A percentile compares a stretch with the other conserved stretches of the same genome.
Conservation (phyloP, 345 rosid genomes). For the Pelargonium nanum region DNA sequence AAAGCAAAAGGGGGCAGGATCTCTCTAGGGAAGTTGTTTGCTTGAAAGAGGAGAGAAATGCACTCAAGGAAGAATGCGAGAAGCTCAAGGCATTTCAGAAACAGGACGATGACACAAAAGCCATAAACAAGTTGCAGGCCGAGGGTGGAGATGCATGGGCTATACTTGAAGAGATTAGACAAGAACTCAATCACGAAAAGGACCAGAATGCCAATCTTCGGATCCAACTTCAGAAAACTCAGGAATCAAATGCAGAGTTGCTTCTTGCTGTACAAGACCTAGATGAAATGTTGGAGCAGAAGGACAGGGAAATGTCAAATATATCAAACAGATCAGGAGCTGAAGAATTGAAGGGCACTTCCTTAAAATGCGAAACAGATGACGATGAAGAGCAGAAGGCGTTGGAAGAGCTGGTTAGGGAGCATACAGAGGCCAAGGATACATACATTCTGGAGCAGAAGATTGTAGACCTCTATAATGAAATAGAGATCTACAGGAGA, state of each 20-base stretch:
- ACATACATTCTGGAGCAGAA: slow-evolving; percentile 21
- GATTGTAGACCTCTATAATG: slow-evolving; percentile 20
- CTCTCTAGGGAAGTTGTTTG: slow-evolving; percentile 48
- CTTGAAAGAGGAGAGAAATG: slow-evolving; percentile 68
- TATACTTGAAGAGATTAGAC: slow-evolving; percentile 22
- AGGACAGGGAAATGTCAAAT: slow-evolving; percentile 14
- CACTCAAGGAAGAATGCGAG: slow-evolving; percentile 39
- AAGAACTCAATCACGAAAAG: slow-evolving; percentile 31
- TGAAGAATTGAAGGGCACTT: not conserved
- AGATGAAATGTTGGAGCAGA: slow-evolving; percentile 29
- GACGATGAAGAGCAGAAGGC: slow-evolving; percentile 42
- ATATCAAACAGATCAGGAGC: not conserved
- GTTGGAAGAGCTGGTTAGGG: slow-evolving; percentile 33
- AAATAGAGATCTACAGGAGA: slow-evolving; percentile 28
- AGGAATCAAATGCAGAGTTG: slow-evolving; percentile 37
- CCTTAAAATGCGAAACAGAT: slow-evolving; percentile 6
- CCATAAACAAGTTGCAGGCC: slow-evolving; percentile 8
- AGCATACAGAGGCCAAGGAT: slow-evolving; percentile 22
- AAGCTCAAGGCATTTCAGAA: slow-evolving; percentile 27
- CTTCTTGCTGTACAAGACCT: slow-evolving; percentile 33
- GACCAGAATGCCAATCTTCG: slow-evolving; percentile 24
- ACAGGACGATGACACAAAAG: slow-evolving; percentile 8
- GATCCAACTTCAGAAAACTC: slow-evolving; percentile 34
- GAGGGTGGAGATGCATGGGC: slow-evolving; percentile 22
- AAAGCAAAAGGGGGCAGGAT: slow-evolving; percentile 74